These are phyloP conservation scores for Candida mattraensis DNA, from an alignment of 805 yeast genomes.

Conservation along the genomic window DNA sequence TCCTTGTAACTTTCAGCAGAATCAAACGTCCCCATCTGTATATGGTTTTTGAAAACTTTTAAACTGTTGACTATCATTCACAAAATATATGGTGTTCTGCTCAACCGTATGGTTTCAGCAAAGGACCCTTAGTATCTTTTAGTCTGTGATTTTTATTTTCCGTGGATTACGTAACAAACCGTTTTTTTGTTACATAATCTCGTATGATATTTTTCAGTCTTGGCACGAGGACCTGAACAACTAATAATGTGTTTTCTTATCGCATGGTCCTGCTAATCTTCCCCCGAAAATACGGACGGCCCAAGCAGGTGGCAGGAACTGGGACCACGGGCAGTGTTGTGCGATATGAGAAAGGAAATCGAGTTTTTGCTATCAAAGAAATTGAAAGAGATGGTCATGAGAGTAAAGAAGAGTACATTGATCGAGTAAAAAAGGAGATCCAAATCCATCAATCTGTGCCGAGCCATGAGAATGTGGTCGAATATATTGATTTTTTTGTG, in stretches of 20 bases:
- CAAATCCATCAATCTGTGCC: conserved; percentile 27
- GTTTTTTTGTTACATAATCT: too few species aligned
- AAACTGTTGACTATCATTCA: too few species aligned
- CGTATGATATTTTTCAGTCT: too few species aligned
- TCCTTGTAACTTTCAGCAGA: too few species aligned
- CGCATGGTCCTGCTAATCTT: conserved; percentile 9
- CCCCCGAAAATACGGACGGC: conserved; percentile 21
- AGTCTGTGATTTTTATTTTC: too few species aligned
- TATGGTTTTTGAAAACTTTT: too few species aligned
- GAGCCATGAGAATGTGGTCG: conserved; percentile 37
- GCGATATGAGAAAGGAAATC: conserved; percentile 9
- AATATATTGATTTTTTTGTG: conserved; percentile 33
- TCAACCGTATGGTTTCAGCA: too few species aligned
- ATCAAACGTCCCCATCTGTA: too few species aligned
- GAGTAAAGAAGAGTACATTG: conserved; percentile 38
- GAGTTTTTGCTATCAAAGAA: conserved; percentile 43
- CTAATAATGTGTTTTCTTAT: neutral
- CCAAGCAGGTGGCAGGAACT: conserved; percentile 9
- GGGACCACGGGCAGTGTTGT: conserved; percentile 21
- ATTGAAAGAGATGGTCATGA: conserved; percentile 44
- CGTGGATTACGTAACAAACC: too few species aligned
- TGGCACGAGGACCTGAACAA: too few species aligned
- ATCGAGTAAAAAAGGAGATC: conserved; percentile 40
- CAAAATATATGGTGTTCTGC: too few species aligned
- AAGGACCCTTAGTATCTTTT: too few species aligned